A percentile compares a stretch with the other conserved stretches of the same genome.
Conservation (phyloP, 2,329 filamentous ascomycete genomes). For the Calonectria fujianensis region DNA sequence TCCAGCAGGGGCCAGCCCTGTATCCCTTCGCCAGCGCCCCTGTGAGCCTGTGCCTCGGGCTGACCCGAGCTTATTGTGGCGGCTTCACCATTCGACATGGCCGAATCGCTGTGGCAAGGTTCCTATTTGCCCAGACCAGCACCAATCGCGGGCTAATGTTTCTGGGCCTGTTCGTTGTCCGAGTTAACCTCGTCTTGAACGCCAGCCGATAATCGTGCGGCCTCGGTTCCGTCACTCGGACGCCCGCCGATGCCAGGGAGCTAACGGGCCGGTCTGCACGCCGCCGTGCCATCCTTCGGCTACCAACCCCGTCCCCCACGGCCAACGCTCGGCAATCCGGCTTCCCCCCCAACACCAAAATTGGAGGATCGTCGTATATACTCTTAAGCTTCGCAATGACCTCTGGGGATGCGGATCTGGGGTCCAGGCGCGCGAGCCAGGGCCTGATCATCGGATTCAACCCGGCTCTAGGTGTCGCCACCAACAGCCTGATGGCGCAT, state of each 20-base stretch:
- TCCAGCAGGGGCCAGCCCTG: background rate
- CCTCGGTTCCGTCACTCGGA: slow-evolving; percentile 1
- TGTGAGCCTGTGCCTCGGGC: slow-evolving; percentile 20
- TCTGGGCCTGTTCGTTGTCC: background rate
- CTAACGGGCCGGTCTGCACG: background rate
- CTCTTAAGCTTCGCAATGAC: slow-evolving; percentile 24
- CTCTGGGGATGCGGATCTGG: background rate
- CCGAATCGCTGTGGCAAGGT: background rate
- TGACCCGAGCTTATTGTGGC: slow-evolving; percentile 27
- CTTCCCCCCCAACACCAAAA: background rate
- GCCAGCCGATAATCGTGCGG: background rate
- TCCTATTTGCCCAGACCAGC: background rate
- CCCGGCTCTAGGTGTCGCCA: background rate
- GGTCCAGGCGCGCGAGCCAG: background rate
- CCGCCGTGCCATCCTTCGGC: slow-evolving; percentile 18
- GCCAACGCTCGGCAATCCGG: slow-evolving; percentile 13
- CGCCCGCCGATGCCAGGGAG: slow-evolving; percentile 1
- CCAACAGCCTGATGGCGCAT: background rate
- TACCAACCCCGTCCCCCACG: slow-evolving; percentile 2
- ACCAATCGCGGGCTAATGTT: slow-evolving; percentile 2
- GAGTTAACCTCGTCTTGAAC: background rate
- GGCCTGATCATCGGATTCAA: background rate
- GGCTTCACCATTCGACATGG: slow-evolving; percentile 16
- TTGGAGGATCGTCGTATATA: slow-evolving; percentile 4
- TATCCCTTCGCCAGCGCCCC: slow-evolving; percentile 5